Evolutionary conservation across 2,329 filamentous ascomycete species (phyloP), one percentile per base, ranked within the genome.

Genomic region (Thyridium curvatum): DNA sequence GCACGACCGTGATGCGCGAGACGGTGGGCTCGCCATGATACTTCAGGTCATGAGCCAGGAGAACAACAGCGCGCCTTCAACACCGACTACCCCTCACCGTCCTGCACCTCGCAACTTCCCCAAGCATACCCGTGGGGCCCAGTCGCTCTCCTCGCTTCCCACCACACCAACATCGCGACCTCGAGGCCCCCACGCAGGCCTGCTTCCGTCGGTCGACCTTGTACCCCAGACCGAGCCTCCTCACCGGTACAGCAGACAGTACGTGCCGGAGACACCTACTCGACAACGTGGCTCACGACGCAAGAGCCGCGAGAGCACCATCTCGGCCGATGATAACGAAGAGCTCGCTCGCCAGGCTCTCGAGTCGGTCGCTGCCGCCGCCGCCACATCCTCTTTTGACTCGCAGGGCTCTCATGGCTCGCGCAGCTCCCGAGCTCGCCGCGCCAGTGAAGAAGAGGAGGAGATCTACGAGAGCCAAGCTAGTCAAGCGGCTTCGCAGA

Each of bases 141-240:
- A 94, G 56, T 93, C 87, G 33, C 69, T 94, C 58, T 94, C 89
- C 1, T 93, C 89, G 1, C 68, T 95, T 5, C 88, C 88, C 8
- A 80, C 79, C 6, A 94, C 88, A 3, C 87, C 88, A 9, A 72
- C 77, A 12, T 59, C 69, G 32, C 72, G 75, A 36, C 62, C 66
- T 12, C 60, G 62, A 28, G 70, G 67, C 30, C 64, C 68, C 31
- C 69, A 71, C 35, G 61, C 64, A 13, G 70, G 66, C 4, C 71
- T 84, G 49, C 66, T 80, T 36, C 79, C 82, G 35, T 78, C 82
- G 1, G 68, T 73, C 49, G 66, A 85, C 56, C 61, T 85, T 10
- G 74, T 82, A 3, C 71, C 76, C 7, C 74, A 75, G 52, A 77
- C 68, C 45, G 79, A 78, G 61, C 72, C 75, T 12, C 65, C 65